Conservation (phyloP, 73 alveolate species). For the Uronychia setigera region DNA sequence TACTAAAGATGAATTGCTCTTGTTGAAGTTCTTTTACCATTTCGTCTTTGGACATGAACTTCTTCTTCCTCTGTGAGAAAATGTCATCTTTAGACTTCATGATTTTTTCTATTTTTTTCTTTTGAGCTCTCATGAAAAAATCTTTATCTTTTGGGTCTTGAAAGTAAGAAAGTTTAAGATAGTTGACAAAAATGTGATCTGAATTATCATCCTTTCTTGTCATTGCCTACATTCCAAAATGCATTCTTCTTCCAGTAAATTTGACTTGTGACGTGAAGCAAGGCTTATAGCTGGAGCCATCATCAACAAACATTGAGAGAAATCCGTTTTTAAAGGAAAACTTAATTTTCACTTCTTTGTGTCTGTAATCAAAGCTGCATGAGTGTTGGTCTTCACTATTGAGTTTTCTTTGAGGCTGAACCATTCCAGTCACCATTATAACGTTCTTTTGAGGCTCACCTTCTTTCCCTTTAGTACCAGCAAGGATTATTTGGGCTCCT, state of each 20-base stretch:
- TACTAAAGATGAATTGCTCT: background rate
- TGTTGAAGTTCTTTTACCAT: background rate
- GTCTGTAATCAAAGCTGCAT: background rate
- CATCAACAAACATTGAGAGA: background rate
- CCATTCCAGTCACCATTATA: too few species aligned
- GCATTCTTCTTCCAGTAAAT: background rate
- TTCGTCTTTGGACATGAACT: background rate
- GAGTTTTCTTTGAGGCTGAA: too few species aligned
- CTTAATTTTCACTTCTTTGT: background rate
- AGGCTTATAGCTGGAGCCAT: background rate
- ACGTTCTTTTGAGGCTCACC: too few species aligned
- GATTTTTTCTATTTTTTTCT: background rate
- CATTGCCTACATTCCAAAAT: background rate
- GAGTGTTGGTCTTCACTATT: too few species aligned
- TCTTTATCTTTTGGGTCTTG: background rate
- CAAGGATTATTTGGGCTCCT: too few species aligned
- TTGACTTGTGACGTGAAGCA: background rate
- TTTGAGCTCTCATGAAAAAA: background rate
- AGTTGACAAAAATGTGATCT: background rate
- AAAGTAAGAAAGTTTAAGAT: background rate
- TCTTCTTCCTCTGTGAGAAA: background rate
- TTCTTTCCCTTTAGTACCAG: too few species aligned
- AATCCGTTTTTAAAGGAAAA: background rate
- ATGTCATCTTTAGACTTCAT: background rate
- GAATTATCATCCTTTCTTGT: background rate